Base-by-base conservation (phyloP, 768 basidiomycete genomes). In the Sporobolomyces roseus region DNA sequence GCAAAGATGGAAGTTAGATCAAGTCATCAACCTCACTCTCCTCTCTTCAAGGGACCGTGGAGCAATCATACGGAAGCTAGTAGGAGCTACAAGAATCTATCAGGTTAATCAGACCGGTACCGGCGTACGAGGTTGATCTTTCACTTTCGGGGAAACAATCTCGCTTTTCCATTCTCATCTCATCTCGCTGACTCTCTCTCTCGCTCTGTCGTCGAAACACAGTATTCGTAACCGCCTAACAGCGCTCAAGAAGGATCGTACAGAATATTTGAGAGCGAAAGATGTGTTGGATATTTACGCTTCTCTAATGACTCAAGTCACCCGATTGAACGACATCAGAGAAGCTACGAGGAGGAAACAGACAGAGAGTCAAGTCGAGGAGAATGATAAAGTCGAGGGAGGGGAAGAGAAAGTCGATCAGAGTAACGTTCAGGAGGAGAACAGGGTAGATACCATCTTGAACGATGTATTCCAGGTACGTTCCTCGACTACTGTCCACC, bases 171-270 rank as follows among this genome's bases (percentile, higher is more conserved):
- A 30, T 55, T 27, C n/a, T n/a, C n/a, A n/a, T n/a, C n/a, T n/a
- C n/a, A 35, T 17, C 23, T 36, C 23, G 12, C 50, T 17, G n/a
- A 6, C 61, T 2, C 51, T 19, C 32, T 27, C 25, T 38, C 52
- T 25, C 25, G 43, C 77, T 27, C n/a, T 16, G 27, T 45, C 61
- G 27, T 62, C 71, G n/a, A n/a, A n/a, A n/a, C n/a, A 65, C 36
- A 94, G 91, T 80, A 93, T 97, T 78, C 87, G 94, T 65, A 94
- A 96, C 80, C 86, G 94, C 71, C 85, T 99, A 54, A 94, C 93
- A 12, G 93, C 87, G 16, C 85, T 93, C 78, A 93, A 93, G 84
- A 89, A 92, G 82, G 88, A 94, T 78, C 86, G 91, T 53, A 91
- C 85, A 45, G 88, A 90, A 73, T 97, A 88, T 81, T 90, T 96